Evolutionary conservation across 176 grass and related monocot genomes (phyloP).

Genomic region (Bothriochloa decipiens): DNA sequence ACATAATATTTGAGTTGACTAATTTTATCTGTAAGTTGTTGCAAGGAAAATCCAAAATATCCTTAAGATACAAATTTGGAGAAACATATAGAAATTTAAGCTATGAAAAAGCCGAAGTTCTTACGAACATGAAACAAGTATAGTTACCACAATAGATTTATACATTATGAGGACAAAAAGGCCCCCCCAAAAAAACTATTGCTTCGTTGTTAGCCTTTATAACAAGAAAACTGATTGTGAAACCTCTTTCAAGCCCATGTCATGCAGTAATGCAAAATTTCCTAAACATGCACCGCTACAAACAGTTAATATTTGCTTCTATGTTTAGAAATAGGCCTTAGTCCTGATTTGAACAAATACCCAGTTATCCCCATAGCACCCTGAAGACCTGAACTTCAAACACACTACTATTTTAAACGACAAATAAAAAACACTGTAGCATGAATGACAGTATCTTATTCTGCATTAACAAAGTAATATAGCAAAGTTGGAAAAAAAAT

Average conservation of each 20-base stretch:
- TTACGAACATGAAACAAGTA: conserved; percentile 10
- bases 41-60: background rate
- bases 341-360: no score
- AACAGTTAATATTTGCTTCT: no score
- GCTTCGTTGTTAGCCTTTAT: background rate
- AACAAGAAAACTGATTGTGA: background rate
- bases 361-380: no score
- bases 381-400: no score
- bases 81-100: background rate
- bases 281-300: no score
- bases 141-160: background rate
- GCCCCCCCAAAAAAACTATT: no score
- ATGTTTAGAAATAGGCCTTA: no score
- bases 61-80: background rate
- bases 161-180: no score
- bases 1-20: no score
- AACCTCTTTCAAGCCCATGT: no score
- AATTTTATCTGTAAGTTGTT: no score
- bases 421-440: background rate
- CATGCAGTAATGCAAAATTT: no score
- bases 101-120: background rate
- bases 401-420: background rate
- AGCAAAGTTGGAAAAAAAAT: background rate
- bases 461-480: conserved; percentile 6
- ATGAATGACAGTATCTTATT: background rate